Conservation (phyloP, 805 yeast genomes). For the Zygoascus flipseniorum region DNA sequence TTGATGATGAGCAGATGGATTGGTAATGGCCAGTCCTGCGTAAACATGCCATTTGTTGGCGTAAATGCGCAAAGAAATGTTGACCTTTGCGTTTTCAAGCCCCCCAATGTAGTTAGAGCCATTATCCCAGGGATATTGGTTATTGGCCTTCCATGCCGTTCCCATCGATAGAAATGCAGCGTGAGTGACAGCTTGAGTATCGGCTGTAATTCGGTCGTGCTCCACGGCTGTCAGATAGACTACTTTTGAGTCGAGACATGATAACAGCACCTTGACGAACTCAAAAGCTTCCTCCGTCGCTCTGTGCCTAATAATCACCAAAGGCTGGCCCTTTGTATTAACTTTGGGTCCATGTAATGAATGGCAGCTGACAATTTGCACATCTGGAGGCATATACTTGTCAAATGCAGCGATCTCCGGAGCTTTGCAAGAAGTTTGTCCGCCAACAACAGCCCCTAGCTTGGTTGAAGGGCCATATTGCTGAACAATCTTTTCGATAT, state of each 20-base stretch:
- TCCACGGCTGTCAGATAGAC: slow-evolving; percentile 76
- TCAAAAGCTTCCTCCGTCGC: slow-evolving; percentile 46
- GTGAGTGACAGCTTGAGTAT: slow-evolving; percentile 97
- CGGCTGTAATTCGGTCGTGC: slow-evolving; percentile 94
- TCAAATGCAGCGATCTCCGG: slow-evolving; percentile 89
- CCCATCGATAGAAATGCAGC: slow-evolving; percentile 98
- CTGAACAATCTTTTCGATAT: slow-evolving; percentile 61
- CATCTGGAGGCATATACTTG: slow-evolving; percentile 61
- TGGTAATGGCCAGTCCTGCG: slow-evolving; percentile 93
- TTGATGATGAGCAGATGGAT: slow-evolving; percentile 89
- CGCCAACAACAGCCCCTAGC: slow-evolving; percentile 88
- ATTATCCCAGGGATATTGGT: slow-evolving; percentile 85
- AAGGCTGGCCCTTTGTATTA: slow-evolving; percentile 82
- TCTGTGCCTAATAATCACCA: slow-evolving; percentile 75
- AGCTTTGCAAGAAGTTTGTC: slow-evolving; percentile 91
- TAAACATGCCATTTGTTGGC: slow-evolving; percentile 97
- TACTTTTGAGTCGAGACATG: slow-evolving; percentile 68
- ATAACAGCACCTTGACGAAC: slow-evolving; percentile 54
- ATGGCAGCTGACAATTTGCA: slow-evolving; percentile 77
- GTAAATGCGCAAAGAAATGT: slow-evolving; percentile 81
- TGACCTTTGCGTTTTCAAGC: slow-evolving; percentile 89
- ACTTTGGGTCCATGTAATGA: slow-evolving; percentile 94
- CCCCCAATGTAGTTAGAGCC: slow-evolving; percentile 85
- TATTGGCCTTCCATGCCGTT: slow-evolving; percentile 77
- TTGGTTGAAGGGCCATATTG: slow-evolving; percentile 79